Base-by-base conservation (phyloP, 2,329 filamentous ascomycete species). In the Tetracladium maxilliforme region DNA sequence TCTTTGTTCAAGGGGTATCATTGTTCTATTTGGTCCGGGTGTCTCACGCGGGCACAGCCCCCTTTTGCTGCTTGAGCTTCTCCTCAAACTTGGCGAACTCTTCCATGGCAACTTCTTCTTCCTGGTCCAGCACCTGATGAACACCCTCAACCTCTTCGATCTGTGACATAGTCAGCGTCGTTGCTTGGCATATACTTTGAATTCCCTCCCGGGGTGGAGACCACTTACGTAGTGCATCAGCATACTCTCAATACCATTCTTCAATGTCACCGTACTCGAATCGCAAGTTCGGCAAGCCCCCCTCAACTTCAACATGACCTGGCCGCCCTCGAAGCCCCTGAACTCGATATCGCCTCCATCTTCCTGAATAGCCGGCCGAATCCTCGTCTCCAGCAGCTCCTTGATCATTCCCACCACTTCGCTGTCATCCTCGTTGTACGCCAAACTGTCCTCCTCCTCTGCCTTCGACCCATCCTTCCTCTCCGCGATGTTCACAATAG, bases 331-430 rank as follows among this genome's bases (percentile, higher is more conserved):
- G 42, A 95, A 95, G 2, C 87, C 87, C 11, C 81, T 64, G 48
- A 87, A 92, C 49, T 98, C 90, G 43, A 98, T 95, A 48, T 98
- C 90, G 22, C 90, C 90, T 23, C 90, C 90, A 39, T 98, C 90
- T 48, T 95, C 90, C 50, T 95, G 90, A 34, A 98, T 98, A 2
- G 87, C 81, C 1, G 90, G 90, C 21, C 90, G 68, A 43, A 98
- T 93, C 33, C 90, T 67, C 14, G 90, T 98, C 53, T 98, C 90
- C 18, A 98, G 62, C 16, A 98, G 59, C 55, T 98, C 90, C 58
- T 95, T 93, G 55, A 98, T 95, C 90, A 95, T 95, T 30, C 83
- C 79, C 7, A 98, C 78, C 8, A 94, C 82, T 53, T 98, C 90
- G 37, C 75, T 77, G 47, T 98, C 90, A 33, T 92, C 76, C 45